Evolutionary conservation across 352 stramenopile species (phyloP).

Genomic region (Phytophthora cryptogea): DNA sequence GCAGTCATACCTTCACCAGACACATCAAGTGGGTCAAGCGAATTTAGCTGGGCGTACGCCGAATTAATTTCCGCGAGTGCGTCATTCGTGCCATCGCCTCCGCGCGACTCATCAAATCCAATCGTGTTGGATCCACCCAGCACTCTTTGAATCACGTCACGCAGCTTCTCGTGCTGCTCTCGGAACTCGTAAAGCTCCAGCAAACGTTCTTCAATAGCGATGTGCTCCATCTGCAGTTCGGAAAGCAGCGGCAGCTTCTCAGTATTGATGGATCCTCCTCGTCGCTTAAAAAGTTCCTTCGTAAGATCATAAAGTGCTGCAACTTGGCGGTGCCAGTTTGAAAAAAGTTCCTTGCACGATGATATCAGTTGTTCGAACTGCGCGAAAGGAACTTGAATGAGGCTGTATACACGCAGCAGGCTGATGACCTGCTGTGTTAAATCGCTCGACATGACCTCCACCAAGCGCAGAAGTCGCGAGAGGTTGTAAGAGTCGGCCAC

Average conservation of each 20-base stretch:
- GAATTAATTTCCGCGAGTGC: slow-evolving; percentile 88
- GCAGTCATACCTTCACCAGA: slow-evolving; percentile 76
- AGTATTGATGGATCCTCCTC: slow-evolving; percentile 75
- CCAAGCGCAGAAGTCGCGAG: slow-evolving; percentile 71
- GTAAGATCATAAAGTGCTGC: slow-evolving; percentile 85
- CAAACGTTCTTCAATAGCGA: slow-evolving; percentile 86
- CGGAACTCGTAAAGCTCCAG: slow-evolving; percentile 91
- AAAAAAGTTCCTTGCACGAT: slow-evolving; percentile 85
- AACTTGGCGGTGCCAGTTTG: slow-evolving; percentile 86
- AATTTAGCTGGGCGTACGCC: slow-evolving; percentile 85
- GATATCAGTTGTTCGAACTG: slow-evolving; percentile 80
- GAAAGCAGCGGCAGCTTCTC: slow-evolving; percentile 81
- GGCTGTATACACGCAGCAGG: slow-evolving; percentile 79
- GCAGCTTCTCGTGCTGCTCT: slow-evolving; percentile 91
- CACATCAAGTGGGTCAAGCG: slow-evolving; percentile 85
- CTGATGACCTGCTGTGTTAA: slow-evolving; percentile 82
- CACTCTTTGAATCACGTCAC: slow-evolving; percentile 87
- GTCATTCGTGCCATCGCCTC: slow-evolving; percentile 75
- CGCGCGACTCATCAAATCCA: slow-evolving; percentile 42
- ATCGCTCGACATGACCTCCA: slow-evolving; percentile 89
- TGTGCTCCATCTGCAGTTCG: slow-evolving; percentile 87
- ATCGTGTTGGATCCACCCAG: slow-evolving; percentile 55
- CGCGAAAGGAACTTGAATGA: slow-evolving; percentile 85
- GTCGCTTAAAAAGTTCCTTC: slow-evolving; percentile 86
- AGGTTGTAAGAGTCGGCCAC: slow-evolving; percentile 90